Base-by-base conservation (phyloP, 805 yeast genomes). In the Tanozyma kutaoensis region DNA sequence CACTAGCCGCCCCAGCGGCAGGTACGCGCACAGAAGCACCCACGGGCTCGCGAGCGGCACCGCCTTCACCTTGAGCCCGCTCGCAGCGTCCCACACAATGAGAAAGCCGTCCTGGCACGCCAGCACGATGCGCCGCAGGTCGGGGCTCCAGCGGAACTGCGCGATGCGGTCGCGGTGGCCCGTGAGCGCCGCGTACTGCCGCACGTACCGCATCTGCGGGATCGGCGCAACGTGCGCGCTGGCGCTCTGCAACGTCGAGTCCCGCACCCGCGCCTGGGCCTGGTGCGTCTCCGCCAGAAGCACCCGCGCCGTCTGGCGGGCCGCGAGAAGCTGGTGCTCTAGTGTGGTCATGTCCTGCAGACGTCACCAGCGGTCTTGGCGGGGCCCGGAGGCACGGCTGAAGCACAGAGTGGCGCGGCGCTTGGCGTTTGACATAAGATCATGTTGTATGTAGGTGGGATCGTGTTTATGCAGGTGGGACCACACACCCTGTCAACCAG, bases 31-130 rank as follows among this genome's bases (percentile, higher is more conserved):
- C 5, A 79, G 55, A 27, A 80, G 61, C 1, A 80, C 85, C 80
- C 91, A 84, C 24, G 73, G 77, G 24, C 78, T 78, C 25, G 76
- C 82, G 29, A 85, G 53, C 4, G 73, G 66, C 12, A 85, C 68
- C 1, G 84, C 82, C 29, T 72, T 71, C 29, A 67, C 56, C 43
- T 85, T 86, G 35, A 68, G 55, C 3, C 85, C 86, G 0, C 81
- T 67, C 3, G 65, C 55, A 0, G 82, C 63, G 46, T 85, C 88
- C 95, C 96, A 86, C 13, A 81, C 50, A 21, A 86, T 59, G 58
- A 84, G 58, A 43, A 71, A 78, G 2, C 94, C 95, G 50, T 86
- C 96, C 45, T 81, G 94, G 15, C 88, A 75, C 0, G 82, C 84
- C 26, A 84, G 69, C 7, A 84, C 48, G 2, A 85, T 43, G 24